These are phyloP conservation scores for Pleurotus salmoneostramineus DNA, from an alignment of 768 basidiomycete genomes.

Conservation along the genomic window DNA sequence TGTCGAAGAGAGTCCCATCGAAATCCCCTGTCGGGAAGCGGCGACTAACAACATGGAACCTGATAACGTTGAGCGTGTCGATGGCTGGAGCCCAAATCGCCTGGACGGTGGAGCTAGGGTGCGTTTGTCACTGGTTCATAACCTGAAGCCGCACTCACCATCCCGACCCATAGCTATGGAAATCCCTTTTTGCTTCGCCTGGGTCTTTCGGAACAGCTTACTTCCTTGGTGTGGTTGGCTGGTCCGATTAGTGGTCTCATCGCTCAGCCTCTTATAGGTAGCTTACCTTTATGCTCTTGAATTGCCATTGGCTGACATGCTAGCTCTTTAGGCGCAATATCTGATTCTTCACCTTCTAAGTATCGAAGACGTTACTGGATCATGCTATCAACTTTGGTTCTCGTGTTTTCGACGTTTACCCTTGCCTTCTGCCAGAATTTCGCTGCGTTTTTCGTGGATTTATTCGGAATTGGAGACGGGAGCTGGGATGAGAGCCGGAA, in stretches of 20 bases:
- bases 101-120: conserved; percentile 96
- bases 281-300: conserved; percentile 19
- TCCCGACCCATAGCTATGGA: conserved; percentile 66
- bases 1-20: conserved; percentile 14
- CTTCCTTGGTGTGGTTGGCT: conserved; percentile 92
- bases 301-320: conserved; percentile 15
- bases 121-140: conserved; percentile 20
- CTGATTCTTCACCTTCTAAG: conserved; percentile 87
- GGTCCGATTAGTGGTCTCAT: conserved; percentile 94
- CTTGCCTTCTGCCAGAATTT: conserved; percentile 81
- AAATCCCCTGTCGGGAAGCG: conserved; percentile 27
- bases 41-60: conserved; percentile 57
- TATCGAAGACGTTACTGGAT: conserved; percentile 94
- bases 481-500: conserved; percentile 83
- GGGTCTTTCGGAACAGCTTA: conserved; percentile 80
- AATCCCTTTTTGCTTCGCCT: conserved; percentile 82
- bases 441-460: conserved; percentile 72
- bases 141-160: conserved; percentile 9
- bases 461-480: conserved; percentile 70
- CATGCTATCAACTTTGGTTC: conserved; percentile 76
- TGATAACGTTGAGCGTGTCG: conserved; percentile 80
- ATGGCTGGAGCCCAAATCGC: conserved; percentile 95
- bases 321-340: conserved; percentile 74
- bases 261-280: conserved; percentile 97
- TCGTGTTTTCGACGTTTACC: conserved; percentile 71